These are phyloP conservation scores for Kodamaea laetipori DNA, from an alignment of 805 yeast genomes.

Conservation along the genomic window DNA sequence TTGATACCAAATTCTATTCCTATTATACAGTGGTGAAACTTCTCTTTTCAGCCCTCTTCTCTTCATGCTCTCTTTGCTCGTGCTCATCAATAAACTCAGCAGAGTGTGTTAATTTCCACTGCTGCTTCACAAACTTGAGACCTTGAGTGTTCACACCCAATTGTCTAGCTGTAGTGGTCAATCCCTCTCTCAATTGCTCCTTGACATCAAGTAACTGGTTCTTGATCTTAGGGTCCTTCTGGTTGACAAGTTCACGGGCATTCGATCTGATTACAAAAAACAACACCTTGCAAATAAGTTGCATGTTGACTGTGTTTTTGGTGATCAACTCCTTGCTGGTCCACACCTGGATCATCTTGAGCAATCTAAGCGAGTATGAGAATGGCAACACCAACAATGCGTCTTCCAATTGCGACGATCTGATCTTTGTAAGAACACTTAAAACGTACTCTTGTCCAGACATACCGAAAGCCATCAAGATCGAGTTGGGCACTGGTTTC, in stretches of 20 bases:
- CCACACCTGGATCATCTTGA: slow-evolving; percentile 77
- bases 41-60: slow-evolving; percentile 7
- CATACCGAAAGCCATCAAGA: slow-evolving; percentile 71
- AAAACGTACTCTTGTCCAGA: slow-evolving; percentile 79
- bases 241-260: slow-evolving; percentile 74
- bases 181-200: slow-evolving; percentile 56
- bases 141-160: slow-evolving; percentile 89
- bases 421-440: slow-evolving; percentile 67
- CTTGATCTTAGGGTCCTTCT: slow-evolving; percentile 64
- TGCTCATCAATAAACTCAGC: slow-evolving; percentile 71
- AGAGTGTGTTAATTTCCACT: slow-evolving; percentile 78
- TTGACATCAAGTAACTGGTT: slow-evolving; percentile 66
- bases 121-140: slow-evolving; percentile 66
- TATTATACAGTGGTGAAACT: slow-evolving; percentile 5
- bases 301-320: slow-evolving; percentile 52
- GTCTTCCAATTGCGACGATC: slow-evolving; percentile 86
- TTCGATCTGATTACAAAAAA: slow-evolving; percentile 74
- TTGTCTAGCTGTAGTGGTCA: slow-evolving; percentile 53
- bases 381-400: slow-evolving; percentile 90
- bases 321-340: slow-evolving; percentile 46
- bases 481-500: slow-evolving; percentile 65
- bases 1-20: neutral
- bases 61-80: slow-evolving; percentile 41
- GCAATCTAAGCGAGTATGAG: slow-evolving; percentile 70
- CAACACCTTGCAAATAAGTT: slow-evolving; percentile 71